Percentiles rank a stretch among this genome's conserved stretches.
phyloP scores from a whole-genome alignment of 192 early-diverging fungal genomes.

The Kappamyces sp. region DNA sequence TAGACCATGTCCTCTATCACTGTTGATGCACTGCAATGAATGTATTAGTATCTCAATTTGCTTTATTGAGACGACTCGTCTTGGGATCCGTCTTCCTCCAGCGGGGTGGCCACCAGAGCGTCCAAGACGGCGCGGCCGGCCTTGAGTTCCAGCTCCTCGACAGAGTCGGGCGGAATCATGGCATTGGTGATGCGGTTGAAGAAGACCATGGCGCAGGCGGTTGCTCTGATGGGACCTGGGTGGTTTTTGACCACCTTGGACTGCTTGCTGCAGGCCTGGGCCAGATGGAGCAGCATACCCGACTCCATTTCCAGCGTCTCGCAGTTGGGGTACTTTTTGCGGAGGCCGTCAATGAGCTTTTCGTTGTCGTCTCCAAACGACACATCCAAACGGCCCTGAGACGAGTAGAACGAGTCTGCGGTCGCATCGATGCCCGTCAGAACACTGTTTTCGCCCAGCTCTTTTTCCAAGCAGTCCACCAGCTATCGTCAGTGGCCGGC shows the following conservation, averaged over 20 bases:
- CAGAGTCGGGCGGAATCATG: slow-evolving; percentile 56
- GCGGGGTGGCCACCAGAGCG: slow-evolving; percentile 35
- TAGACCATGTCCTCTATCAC: neutral
- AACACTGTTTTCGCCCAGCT: slow-evolving; percentile 38
- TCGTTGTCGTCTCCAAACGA: slow-evolving; percentile 76
- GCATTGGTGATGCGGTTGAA: slow-evolving; percentile 63
- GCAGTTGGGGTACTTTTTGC: slow-evolving; percentile 41
- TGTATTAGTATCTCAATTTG: slow-evolving; percentile 2
- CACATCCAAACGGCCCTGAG: slow-evolving; percentile 67
- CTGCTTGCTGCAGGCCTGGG: slow-evolving; percentile 39
- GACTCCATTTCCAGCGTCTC: slow-evolving; percentile 82
- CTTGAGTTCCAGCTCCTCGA: slow-evolving; percentile 46
- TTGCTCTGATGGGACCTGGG: slow-evolving; percentile 54
- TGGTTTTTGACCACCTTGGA: slow-evolving; percentile 20
- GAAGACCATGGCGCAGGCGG: slow-evolving; percentile 78
- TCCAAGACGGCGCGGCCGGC: slow-evolving; percentile 61
- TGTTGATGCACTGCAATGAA: slow-evolving; percentile 1
- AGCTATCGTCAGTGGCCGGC: slow-evolving; percentile 4
- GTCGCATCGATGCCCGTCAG: slow-evolving; percentile 63
- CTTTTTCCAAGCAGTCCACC: slow-evolving; percentile 16
- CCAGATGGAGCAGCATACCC: slow-evolving; percentile 76
- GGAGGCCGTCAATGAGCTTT: slow-evolving; percentile 46
- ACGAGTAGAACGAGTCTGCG: slow-evolving; percentile 80
- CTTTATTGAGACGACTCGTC: neutral
- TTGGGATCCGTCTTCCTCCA: slow-evolving; percentile 1